phyloP scores from a whole-genome alignment of 2,329 filamentous ascomycete genomes.

The Tolypocladium album region DNA sequence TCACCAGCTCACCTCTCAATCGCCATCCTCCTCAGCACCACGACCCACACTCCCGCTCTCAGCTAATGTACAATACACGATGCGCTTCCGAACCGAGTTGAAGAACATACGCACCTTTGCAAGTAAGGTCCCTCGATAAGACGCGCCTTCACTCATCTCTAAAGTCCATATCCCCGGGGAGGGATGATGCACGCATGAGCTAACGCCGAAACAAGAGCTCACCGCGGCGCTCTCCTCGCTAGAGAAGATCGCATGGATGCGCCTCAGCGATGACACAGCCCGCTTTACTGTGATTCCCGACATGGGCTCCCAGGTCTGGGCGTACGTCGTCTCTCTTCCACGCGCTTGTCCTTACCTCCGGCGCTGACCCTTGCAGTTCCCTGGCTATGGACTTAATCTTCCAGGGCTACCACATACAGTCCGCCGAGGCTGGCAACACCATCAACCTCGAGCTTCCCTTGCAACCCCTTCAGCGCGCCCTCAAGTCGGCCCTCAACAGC shows the following conservation, averaged over 20 bases:
- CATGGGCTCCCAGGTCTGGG: slow-evolving; percentile 93
- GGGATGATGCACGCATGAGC: neutral
- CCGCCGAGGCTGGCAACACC: slow-evolving; percentile 69
- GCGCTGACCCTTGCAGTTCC: slow-evolving; percentile 26
- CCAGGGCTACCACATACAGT: slow-evolving; percentile 74
- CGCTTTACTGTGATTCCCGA: slow-evolving; percentile 96
- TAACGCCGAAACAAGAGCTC: slow-evolving; percentile 36
- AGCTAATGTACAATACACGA: slow-evolving; percentile 20
- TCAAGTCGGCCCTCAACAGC: slow-evolving; percentile 76
- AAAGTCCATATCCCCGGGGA: too few species aligned
- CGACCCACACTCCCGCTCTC: neutral
- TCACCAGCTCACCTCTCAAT: neutral
- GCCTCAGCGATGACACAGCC: slow-evolving; percentile 74
- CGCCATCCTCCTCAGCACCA: neutral
- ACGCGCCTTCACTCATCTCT: neutral
- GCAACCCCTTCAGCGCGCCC: slow-evolving; percentile 77
- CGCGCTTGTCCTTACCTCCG: neutral
- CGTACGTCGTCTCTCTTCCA: slow-evolving; percentile 41
- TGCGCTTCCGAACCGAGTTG: slow-evolving; percentile 57
- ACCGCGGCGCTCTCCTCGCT: slow-evolving; percentile 53
- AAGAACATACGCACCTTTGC: slow-evolving; percentile 57
- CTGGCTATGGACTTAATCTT: slow-evolving; percentile 75
- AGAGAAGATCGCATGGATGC: slow-evolving; percentile 83
- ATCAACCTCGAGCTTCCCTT: slow-evolving; percentile 96
- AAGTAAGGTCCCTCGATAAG: slow-evolving; percentile 29